A percentile compares a stretch with the other conserved stretches of the same genome.
phyloP scores from a whole-genome alignment of 2,329 filamentous ascomycete species.

The Escovopsis sp. region DNA sequence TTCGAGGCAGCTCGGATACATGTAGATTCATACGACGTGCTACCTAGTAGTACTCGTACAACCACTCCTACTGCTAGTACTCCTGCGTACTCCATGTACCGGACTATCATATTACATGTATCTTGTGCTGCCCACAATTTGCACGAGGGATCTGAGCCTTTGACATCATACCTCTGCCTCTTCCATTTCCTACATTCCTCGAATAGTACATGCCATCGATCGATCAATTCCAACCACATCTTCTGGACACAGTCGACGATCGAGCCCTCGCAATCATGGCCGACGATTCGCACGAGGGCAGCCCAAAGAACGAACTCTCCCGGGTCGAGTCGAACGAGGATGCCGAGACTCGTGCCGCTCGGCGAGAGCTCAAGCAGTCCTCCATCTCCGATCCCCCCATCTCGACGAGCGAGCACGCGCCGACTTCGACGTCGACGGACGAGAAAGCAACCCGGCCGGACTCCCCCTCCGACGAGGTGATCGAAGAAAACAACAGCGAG shows the following conservation, averaged over 20 bases:
- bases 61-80: too few relatives aligned
- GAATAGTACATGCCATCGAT: too few relatives aligned
- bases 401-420: neutral
- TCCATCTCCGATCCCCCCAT: constrained; percentile 36
- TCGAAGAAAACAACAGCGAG: constrained; percentile 20
- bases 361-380: constrained; percentile 49
- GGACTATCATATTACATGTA: too few relatives aligned
- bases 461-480: constrained; percentile 21
- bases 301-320: constrained; percentile 21
- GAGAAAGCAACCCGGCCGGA: constrained; percentile 13
- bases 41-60: too few relatives aligned
- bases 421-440: constrained; percentile 7
- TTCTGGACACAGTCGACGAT: constrained; percentile 6
- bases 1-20: too few relatives aligned
- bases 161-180: too few relatives aligned
- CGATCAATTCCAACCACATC: too few relatives aligned
- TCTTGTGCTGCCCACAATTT: too few relatives aligned
- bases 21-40: too few relatives aligned
- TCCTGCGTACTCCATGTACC: too few relatives aligned
- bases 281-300: constrained; percentile 26
- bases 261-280: constrained; percentile 24
- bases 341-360: constrained; percentile 45
- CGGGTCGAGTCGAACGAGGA: constrained; percentile 34
- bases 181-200: too few relatives aligned
- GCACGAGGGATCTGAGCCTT: too few relatives aligned